phyloP scores from a whole-genome alignment of 2,329 filamentous ascomycete genomes.

The Diaporthe vaccinii region DNA sequence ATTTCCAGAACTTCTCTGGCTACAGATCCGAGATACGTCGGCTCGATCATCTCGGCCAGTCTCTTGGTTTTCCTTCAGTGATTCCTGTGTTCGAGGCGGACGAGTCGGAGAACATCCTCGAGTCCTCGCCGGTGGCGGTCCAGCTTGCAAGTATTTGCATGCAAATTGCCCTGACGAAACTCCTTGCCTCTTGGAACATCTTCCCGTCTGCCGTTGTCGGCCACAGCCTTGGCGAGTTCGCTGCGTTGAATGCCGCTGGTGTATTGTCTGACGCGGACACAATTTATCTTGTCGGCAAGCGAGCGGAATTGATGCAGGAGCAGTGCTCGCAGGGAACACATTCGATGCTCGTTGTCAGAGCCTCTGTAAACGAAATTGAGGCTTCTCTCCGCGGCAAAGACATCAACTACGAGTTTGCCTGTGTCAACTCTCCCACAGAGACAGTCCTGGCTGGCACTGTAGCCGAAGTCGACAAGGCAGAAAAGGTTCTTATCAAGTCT shows the following conservation, averaged over 20 bases:
- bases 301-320: slow-evolving; percentile 74
- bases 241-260: slow-evolving; percentile 77
- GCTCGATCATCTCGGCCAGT: slow-evolving; percentile 64
- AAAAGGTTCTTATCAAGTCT: slow-evolving; percentile 49
- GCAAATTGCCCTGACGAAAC: slow-evolving; percentile 68
- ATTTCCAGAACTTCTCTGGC: slow-evolving; percentile 45
- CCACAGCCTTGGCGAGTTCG: slow-evolving; percentile 52
- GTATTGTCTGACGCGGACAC: slow-evolving; percentile 79
- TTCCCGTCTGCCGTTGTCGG: slow-evolving; percentile 61
- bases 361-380: slow-evolving; percentile 63
- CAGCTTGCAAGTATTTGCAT: slow-evolving; percentile 68
- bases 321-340: slow-evolving; percentile 77
- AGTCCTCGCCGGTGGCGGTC: slow-evolving; percentile 62
- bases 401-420: slow-evolving; percentile 67
- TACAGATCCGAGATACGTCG: slow-evolving; percentile 59
- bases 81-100: slow-evolving; percentile 63
- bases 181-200: slow-evolving; percentile 69
- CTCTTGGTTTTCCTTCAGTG: slow-evolving; percentile 68
- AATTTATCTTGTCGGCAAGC: slow-evolving; percentile 77
- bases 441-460: slow-evolving; percentile 74
- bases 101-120: slow-evolving; percentile 54
- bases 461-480: slow-evolving; percentile 58
- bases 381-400: slow-evolving; percentile 61
- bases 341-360: slow-evolving; percentile 65
- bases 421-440: slow-evolving; percentile 81